A percentile compares a stretch with the other conserved stretches of the same genome.
Conservation (phyloP, 1,284 basidiomycete genomes). For the Fomes fomentarius region DNA sequence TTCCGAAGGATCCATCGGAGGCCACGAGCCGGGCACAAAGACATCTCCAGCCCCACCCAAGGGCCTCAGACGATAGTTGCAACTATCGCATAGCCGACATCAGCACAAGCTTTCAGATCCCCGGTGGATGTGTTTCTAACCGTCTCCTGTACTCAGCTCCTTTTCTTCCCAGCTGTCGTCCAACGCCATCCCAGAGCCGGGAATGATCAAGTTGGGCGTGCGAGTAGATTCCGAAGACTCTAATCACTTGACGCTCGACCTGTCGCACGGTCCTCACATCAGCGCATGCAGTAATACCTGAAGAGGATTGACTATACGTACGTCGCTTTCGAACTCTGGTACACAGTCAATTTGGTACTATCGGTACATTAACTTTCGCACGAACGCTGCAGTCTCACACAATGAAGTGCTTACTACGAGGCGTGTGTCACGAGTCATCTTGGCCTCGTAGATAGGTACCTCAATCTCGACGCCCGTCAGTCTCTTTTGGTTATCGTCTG, state of each 20-base stretch:
- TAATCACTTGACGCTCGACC: slow-evolving; percentile 59
- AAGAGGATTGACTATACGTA: slow-evolving; percentile 35
- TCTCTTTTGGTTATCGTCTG: slow-evolving; percentile 68
- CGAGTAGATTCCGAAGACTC: slow-evolving; percentile 66
- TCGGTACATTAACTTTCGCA: too few relatives aligned
- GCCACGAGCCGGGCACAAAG: slow-evolving; percentile 38
- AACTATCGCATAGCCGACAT: slow-evolving; percentile 50
- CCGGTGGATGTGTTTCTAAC: slow-evolving; percentile 48
- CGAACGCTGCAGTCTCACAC: too few relatives aligned
- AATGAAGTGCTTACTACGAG: slow-evolving; percentile 69
- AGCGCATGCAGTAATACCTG: too few relatives aligned
- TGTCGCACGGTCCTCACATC: too few relatives aligned
- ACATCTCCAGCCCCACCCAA: slow-evolving; percentile 43
- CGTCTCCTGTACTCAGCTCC: slow-evolving; percentile 57
- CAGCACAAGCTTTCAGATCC: slow-evolving; percentile 39
- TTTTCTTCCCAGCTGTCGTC: slow-evolving; percentile 50
- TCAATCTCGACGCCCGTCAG: slow-evolving; percentile 49
- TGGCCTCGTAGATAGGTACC: slow-evolving; percentile 66
- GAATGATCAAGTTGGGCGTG: slow-evolving; percentile 55
- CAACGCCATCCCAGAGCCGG: slow-evolving; percentile 60
- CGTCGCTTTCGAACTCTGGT: slow-evolving; percentile 51
- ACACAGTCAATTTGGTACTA: slow-evolving; percentile 71
- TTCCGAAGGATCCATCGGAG: slow-evolving; percentile 17
- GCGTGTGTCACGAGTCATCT: slow-evolving; percentile 63
- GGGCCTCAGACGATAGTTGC: slow-evolving; percentile 46